Conservation (phyloP, 139 green algal genomes). For the Desmodesmus armatus region DNA sequence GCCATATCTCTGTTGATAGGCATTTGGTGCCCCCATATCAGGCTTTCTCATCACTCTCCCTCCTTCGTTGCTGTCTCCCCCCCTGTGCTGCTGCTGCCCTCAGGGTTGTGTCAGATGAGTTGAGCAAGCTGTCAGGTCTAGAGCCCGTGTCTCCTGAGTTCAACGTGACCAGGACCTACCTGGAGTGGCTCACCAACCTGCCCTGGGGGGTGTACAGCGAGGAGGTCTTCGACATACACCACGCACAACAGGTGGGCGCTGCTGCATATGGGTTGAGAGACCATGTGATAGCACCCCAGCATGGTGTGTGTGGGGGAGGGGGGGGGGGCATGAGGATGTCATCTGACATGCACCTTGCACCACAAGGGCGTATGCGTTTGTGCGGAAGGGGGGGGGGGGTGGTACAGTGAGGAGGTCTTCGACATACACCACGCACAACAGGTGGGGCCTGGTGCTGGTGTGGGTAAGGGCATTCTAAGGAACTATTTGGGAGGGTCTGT, state of each 20-base stretch:
- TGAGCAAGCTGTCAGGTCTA: constrained; percentile 91
- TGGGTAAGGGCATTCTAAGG: too few relatives aligned
- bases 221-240: constrained; percentile 89
- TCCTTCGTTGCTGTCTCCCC: too few relatives aligned
- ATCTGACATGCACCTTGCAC: neutral
- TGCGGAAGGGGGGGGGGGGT: too few relatives aligned
- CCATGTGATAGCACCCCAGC: neutral
- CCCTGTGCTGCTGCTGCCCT: too few relatives aligned
- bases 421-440: constrained; percentile 69
- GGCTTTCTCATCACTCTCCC: too few relatives aligned
- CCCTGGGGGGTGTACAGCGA: constrained; percentile 86
- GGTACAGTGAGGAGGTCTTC: constrained; percentile 82
- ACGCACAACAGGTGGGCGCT: constrained; percentile 73
- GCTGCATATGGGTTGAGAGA: neutral
- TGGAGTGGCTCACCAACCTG: constrained; percentile 96
- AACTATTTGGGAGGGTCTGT: too few relatives aligned
- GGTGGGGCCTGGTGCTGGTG: neutral
- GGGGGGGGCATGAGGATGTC: neutral
- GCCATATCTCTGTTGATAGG: too few relatives aligned
- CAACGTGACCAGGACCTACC: constrained; percentile 97
- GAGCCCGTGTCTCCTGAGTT: constrained; percentile 95
- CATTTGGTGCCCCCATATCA: too few relatives aligned
- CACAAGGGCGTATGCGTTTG: too few relatives aligned
- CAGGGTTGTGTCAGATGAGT: constrained; percentile 91
- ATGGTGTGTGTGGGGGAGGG: too few relatives aligned